Evolutionary conservation across 2,329 filamentous ascomycete species (phyloP).

Genomic region (Xylaria sp.): DNA sequence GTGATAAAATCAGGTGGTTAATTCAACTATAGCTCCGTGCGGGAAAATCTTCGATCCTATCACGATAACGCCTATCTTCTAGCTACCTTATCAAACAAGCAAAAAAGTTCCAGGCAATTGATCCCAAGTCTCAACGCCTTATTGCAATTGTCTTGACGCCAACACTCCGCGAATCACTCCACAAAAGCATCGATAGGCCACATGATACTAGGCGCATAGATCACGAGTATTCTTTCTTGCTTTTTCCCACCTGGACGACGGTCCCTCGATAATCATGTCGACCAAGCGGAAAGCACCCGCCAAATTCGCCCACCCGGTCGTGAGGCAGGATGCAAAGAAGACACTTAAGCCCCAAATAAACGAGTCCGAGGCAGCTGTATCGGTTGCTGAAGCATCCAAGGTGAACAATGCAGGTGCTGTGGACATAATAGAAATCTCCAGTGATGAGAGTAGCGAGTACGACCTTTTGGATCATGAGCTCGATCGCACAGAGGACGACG

Average conservation of each 20-base stretch:
- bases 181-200: slow-evolving; percentile 20
- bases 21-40: slow-evolving; percentile 14
- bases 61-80: slow-evolving; percentile 28
- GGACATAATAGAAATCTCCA: slow-evolving; percentile 67
- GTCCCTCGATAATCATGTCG: slow-evolving; percentile 56
- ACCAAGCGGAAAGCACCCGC: slow-evolving; percentile 69
- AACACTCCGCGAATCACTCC: slow-evolving; percentile 6
- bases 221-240: not conserved
- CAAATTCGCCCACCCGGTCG: slow-evolving; percentile 65
- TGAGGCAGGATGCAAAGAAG: slow-evolving; percentile 64
- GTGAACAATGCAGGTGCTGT: slow-evolving; percentile 47
- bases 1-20: too few species aligned
- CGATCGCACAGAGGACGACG: slow-evolving; percentile 38
- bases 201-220: slow-evolving; percentile 4
- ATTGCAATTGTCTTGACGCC: slow-evolving; percentile 17
- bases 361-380: slow-evolving; percentile 67
- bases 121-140: slow-evolving; percentile 1
- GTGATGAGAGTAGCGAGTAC: slow-evolving; percentile 62
- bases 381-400: slow-evolving; percentile 54
- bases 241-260: slow-evolving; percentile 1
- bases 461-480: slow-evolving; percentile 58
- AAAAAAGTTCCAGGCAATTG: slow-evolving; percentile 37
- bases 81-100: slow-evolving; percentile 32
- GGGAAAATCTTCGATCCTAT: slow-evolving; percentile 38
- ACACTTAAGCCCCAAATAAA: slow-evolving; percentile 63